A percentile compares a stretch with the other conserved stretches of the same genome.
Conservation (phyloP, 306 rosid species). For the Inga oerstediana region DNA sequence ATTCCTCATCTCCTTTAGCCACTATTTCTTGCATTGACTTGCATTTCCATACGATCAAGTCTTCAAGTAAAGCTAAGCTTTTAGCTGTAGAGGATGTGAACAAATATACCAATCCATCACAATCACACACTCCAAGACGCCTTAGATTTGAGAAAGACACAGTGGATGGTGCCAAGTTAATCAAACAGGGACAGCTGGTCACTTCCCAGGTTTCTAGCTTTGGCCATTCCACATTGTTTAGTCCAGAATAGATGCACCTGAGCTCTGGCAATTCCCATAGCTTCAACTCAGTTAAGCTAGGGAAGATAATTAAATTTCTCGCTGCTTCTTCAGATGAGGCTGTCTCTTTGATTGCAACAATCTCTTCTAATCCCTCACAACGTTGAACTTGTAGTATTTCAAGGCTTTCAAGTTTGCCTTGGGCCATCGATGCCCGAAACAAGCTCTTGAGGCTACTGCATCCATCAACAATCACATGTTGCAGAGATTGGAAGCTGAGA, state of each 20-base stretch:
- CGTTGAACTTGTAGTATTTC: not conserved
- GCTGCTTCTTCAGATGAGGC: not conserved
- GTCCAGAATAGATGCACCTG: not conserved
- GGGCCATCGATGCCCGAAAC: constrained; percentile 13
- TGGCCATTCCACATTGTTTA: not conserved
- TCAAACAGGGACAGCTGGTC: not conserved
- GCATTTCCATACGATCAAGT: not conserved
- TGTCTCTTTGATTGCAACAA: not conserved
- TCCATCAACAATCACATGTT: not conserved
- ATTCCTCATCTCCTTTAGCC: not conserved
- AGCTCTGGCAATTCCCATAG: not conserved
- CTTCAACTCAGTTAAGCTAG: not conserved
- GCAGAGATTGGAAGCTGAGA: not conserved
- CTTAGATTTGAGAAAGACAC: not conserved
- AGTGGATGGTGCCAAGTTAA: not conserved
- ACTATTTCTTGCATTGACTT: not conserved
- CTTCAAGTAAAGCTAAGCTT: not conserved
- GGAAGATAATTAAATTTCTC: not conserved
- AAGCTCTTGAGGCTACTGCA: not conserved
- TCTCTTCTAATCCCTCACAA: not conserved
- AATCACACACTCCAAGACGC: not conserved
- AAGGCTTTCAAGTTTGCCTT: not conserved
- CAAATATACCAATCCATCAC: too few species aligned
- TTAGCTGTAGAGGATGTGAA: too few species aligned
- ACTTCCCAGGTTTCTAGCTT: not conserved